Evolutionary conservation across 2,329 filamentous ascomycete species (phyloP), one percentile per base, ranked within the genome.

Genomic region (Pseudopithomyces maydicus): DNA sequence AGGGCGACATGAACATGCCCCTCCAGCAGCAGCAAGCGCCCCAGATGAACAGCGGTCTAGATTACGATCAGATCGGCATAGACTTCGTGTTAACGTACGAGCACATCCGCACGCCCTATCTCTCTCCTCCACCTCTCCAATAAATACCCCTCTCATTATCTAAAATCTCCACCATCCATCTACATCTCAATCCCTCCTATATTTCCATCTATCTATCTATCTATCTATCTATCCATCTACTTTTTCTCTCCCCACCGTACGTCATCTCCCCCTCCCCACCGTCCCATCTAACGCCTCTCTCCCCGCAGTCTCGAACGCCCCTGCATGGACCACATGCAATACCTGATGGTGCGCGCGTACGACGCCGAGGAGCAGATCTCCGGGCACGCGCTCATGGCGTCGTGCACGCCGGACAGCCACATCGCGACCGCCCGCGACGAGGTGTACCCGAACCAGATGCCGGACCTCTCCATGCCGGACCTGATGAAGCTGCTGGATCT

Each of bases 301-400:
- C 60, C 55, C 57, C 55, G 55, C 74, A 83, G 89, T 90, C 90
- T 96, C 76, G 93, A 97, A 81, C 90, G 89, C 74, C 91, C 93
- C 51, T 98, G 95, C 82, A 96, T 96, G 85, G 88, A 92, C 67
- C 92, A 97, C 77, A 84, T 94, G 78, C 90, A 92, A 66, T 91
- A 88, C 78, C 82, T 96, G 59, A 81, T 93, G 65, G 88, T 83
- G 55, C 78, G 81, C 57, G 83, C 80, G 59, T 75, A 81, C 73
- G 81, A 79, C 56, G 70, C 75, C 55, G 77, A 78, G 52, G 88
- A 89, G 62, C 64, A 57, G 36, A 69, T 90, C 41, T 94, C 90
- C 63, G 95, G 94, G 39, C 95, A 99, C 75, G 93, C 91, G 4
- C 81, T 98, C 64, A 98, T 98, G 94, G 90, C 91, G 15, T 90